Base-by-base conservation (phyloP, 2,329 filamentous ascomycete genomes). In the Fusarium albidum region DNA sequence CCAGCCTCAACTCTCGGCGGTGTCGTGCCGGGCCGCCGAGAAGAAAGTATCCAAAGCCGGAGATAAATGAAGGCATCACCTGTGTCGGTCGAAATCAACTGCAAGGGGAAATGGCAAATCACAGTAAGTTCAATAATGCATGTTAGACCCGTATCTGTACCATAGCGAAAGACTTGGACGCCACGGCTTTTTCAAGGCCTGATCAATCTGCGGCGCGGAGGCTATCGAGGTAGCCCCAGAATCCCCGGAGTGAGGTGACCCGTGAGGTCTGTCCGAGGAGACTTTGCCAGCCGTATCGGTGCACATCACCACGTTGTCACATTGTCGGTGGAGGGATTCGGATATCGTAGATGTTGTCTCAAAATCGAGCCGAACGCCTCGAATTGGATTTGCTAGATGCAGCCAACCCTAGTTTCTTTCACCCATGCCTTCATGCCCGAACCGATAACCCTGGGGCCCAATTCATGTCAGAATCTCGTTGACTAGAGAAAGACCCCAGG, bases 141-240 rank as follows among this genome's bases (percentile, higher is more conserved):
- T 86, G 81, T 86, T 66, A 77, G 82, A 78, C 83, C 82, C 81
- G 83, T 86, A 86, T 86, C 83, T 86, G 83, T 86, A 83, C 83
- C 77, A 77, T 82, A 76, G 75, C 76, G 77, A 74, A 73, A 65
- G 65, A 70, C 82, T 85, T 73, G 72, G 74, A 70, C 75, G 77
- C 76, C 78, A 83, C 81, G 72, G 83, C 82, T 86, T 85, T 84
- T 76, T 83, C 75, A 78, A 80, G 80, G 82, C 77, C 81, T 55
- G 54, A 50, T 83, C 69, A 70, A 83, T 86, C 78, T 85, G 74
- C 82, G 83, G 82, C 83, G 76, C 61, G 79, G 76, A 77, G 74
- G 70, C 82, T 81, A 82, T 84, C 82, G 64, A 68, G 57, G 80
- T 81, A 83, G 79, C 71, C 75, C 75, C 80, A 81, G 78, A 78